Evolutionary conservation across 768 basidiomycete species (phyloP), one percentile per base, ranked within the genome.

Genomic region (Coprinopsis cinerea): DNA sequence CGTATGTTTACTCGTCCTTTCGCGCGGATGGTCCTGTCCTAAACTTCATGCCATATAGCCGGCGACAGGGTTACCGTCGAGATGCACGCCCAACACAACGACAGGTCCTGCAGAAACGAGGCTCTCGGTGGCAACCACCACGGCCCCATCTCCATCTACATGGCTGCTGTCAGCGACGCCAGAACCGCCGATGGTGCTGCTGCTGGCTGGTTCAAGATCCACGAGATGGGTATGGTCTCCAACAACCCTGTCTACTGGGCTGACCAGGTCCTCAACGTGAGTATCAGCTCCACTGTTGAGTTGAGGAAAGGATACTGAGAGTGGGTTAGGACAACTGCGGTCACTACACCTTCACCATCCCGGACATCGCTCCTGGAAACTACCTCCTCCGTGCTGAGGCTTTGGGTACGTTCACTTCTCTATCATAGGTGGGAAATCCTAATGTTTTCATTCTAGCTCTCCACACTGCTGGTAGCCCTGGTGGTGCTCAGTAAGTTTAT

Each of bases 41-140:
- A n/a, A n/a, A n/a, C n/a, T n/a, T n/a, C n/a, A n/a, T n/a, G n/a
- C n/a, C n/a, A n/a, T n/a, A n/a, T 44, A 73, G 76, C 76, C 48
- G 76, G 76, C 3, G 73, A 73, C 53, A 56, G 55, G 9, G 63
- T 77, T 39, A 73, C 74, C 14, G 76, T 77, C 17, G 77, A 79
- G 60, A 78, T 78, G 76, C 75, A 79, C 56, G 73, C 74, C 58
- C 75, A 78, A 58, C 72, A 73, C 3, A 65, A 62, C 30, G 67
- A 75, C 42, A 70, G 76, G 30, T 65, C 65, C 2, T 79, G 77
- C 54, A 57, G 64, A 5, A 70, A 64, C 48, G 67, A 78, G 53
- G 76, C 75, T 10, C 77, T 78, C 52, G 76, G 76, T 18, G 77
- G 76, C 15, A 66, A 70, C 44, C 77, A 79, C 57, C 75, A 67